A percentile compares a stretch with the other conserved stretches of the same genome.
Conservation (phyloP, 1,139 yeast genomes). For the Pichia cactophila region DNA sequence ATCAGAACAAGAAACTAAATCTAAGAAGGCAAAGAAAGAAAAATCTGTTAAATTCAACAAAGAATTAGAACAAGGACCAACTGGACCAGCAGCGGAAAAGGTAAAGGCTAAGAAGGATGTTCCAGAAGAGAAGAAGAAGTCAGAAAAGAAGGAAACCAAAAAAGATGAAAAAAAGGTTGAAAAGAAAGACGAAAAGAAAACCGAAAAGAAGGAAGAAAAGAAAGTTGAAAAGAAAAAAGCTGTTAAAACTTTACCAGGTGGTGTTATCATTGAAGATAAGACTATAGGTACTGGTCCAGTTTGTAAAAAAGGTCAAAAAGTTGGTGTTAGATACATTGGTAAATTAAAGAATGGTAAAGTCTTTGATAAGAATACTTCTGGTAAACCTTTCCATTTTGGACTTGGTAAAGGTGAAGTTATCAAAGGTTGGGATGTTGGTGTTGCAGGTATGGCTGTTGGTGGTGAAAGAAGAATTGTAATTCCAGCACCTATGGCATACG, state of each 20-base stretch:
- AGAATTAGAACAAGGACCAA: conserved; percentile 91
- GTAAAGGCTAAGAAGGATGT: conserved; percentile 19
- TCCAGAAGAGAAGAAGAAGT: conserved; percentile 29
- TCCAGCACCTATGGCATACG: conserved; percentile 96
- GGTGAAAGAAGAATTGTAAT: conserved; percentile 98
- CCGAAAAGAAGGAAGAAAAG: conserved; percentile 24
- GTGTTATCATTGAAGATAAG: conserved; percentile 90
- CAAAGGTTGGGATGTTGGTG: conserved; percentile 98
- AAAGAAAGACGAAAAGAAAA: conserved; percentile 20
- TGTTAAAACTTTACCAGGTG: conserved; percentile 81
- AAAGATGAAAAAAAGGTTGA: conserved; percentile 23
- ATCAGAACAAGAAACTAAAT: conserved; percentile 29
- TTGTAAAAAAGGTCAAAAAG: conserved; percentile 85
- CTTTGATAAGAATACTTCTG: conserved; percentile 93
- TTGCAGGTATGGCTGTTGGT: conserved; percentile 96
- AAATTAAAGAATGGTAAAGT: conserved; percentile 93
- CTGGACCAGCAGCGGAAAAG: conserved; percentile 37
- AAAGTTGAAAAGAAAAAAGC: conserved; percentile 38
- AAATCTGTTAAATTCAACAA: conserved; percentile 79
- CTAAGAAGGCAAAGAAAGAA: conserved; percentile 36
- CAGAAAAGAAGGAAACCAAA: conserved; percentile 21
- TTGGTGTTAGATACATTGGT: conserved; percentile 96
- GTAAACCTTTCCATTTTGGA: conserved; percentile 87
- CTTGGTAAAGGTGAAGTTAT: conserved; percentile 98
- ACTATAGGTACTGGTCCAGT: conserved; percentile 78